Conservation (phyloP, 1,139 yeast species). For the Taiozyma sp. region DNA sequence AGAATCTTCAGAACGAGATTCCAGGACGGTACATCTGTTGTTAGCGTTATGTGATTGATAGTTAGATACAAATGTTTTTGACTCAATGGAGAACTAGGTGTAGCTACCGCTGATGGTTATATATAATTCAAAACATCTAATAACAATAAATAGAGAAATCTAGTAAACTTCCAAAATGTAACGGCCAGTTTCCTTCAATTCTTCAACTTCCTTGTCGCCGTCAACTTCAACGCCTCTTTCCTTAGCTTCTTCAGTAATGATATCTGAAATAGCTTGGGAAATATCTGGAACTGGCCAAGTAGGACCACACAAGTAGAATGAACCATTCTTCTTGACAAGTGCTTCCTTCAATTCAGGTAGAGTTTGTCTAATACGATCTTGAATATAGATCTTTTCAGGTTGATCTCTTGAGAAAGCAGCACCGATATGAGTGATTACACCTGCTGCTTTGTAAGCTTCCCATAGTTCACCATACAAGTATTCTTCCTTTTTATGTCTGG, state of each 20-base stretch:
- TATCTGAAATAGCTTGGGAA: constrained; percentile 83
- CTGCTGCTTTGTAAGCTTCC: constrained; percentile 95
- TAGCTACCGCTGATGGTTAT: not conserved
- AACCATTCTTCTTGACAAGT: constrained; percentile 71
- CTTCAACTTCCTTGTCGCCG: constrained; percentile 77
- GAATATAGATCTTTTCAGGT: constrained; percentile 90
- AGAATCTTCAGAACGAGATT: constrained; percentile 89
- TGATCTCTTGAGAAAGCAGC: constrained; percentile 99
- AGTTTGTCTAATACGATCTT: constrained; percentile 83
- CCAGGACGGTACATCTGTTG: constrained; percentile 96
- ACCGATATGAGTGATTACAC: constrained; percentile 89
- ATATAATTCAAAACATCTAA: not conserved
- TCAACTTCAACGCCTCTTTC: constrained; percentile 64
- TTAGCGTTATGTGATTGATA: constrained; percentile 40
- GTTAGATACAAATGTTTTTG: not conserved
- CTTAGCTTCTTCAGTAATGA: constrained; percentile 66
- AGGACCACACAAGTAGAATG: constrained; percentile 96
- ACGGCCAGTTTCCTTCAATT: constrained; percentile 88
- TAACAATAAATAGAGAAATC: not conserved
- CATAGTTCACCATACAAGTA: constrained; percentile 94
- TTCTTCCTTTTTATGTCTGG: constrained; percentile 95
- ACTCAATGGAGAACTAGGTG: not conserved
- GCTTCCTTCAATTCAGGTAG: constrained; percentile 72
- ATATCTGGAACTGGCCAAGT: constrained; percentile 99
- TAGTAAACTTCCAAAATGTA: constrained; percentile 92